Base-by-base conservation (phyloP, 2,329 filamentous ascomycete species). In the Biscogniauxia mediterranea region DNA sequence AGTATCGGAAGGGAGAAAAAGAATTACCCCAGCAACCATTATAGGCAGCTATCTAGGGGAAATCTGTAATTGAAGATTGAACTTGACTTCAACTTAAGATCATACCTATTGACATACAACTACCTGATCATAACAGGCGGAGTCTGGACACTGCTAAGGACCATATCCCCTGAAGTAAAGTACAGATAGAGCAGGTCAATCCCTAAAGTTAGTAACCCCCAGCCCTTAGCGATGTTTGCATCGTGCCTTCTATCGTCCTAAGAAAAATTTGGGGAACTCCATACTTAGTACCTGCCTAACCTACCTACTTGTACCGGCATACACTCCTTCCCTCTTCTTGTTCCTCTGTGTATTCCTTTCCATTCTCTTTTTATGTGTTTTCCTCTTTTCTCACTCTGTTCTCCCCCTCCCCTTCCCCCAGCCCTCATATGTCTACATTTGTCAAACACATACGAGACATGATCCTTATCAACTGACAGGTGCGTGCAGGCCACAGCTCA, bases 391-490 rank as follows among this genome's bases (percentile, higher is more conserved):
- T 46, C 38, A 21, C 49, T 4, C 49, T 21, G 11, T 17, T 25
- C 50, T 21, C n/a, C 50, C 50, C 21, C 19, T 19, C 50, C 15
- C 21, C 19, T 52, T 52, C 9, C 28, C 19, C 8, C 9, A 19
- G 15, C 38, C 38, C 19, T 21, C 19, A 6, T 57, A 21, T 53
- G 19, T 53, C 21, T 23, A 15, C 25, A 20, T n/a, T 17, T 50
- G 23, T 61, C 57, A 63, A 63, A 61, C 63, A 59, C 55, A 32
- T 52, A 20, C 54, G 53, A 60, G 61, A 60, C 64, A 58, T 56
- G 2, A 17, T 46, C 32, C 59, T 28, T 21, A 32, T 55, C 55
- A 53, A 46, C 56, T 32, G 21, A 55, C 54, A 58, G 25, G 55
- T 20, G 51, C 20, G 46, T 52, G 55, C 38, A 54, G 15, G 26